A percentile compares a stretch with the other conserved stretches of the same genome.
Conservation (phyloP, 495 filamentous ascomycete species). For the Penicillium subrubescens region DNA sequence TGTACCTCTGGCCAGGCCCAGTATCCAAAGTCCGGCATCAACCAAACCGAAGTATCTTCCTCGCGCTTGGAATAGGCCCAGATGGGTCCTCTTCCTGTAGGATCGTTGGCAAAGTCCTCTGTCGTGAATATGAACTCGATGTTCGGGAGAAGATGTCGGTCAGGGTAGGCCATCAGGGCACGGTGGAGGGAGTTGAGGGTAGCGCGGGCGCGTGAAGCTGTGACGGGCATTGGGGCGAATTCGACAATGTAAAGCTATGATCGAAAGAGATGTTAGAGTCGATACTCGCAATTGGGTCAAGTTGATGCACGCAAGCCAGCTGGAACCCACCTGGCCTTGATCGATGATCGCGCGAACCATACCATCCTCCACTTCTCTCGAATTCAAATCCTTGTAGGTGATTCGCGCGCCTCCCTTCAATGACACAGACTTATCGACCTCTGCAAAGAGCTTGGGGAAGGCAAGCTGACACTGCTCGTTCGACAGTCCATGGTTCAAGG, state of each 20-base stretch:
- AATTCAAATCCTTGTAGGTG: conserved; percentile 38
- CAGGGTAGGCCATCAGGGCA: conserved; percentile 42
- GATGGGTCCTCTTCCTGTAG: conserved; percentile 33
- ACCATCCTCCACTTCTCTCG: conserved; percentile 32
- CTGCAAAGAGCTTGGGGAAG: conserved; percentile 49
- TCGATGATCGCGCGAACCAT: conserved; percentile 45
- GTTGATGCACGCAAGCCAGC: neutral
- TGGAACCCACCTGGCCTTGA: conserved; percentile 39
- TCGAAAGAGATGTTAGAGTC: neutral
- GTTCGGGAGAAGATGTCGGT: conserved; percentile 55
- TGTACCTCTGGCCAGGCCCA: conserved; percentile 70
- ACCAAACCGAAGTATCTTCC: conserved; percentile 55
- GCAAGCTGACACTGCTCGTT: conserved; percentile 43
- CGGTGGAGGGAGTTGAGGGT: conserved; percentile 45
- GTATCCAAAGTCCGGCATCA: conserved; percentile 81
- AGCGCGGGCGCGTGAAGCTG: conserved; percentile 41
- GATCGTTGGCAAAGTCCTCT: conserved; percentile 46
- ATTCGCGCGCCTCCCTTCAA: conserved; percentile 24
- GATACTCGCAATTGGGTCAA: neutral
- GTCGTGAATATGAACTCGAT: conserved; percentile 61
- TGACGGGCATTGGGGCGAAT: conserved; percentile 34
- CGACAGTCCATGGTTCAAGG: conserved; percentile 41
- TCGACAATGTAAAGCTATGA: conserved; percentile 45
- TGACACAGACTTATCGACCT: conserved; percentile 41
- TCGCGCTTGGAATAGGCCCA: conserved; percentile 57